Evolutionary conservation across 2,329 filamentous ascomycete species (phyloP), one percentile per base, ranked within the genome.

Genomic region (Aspergillus awamori): DNA sequence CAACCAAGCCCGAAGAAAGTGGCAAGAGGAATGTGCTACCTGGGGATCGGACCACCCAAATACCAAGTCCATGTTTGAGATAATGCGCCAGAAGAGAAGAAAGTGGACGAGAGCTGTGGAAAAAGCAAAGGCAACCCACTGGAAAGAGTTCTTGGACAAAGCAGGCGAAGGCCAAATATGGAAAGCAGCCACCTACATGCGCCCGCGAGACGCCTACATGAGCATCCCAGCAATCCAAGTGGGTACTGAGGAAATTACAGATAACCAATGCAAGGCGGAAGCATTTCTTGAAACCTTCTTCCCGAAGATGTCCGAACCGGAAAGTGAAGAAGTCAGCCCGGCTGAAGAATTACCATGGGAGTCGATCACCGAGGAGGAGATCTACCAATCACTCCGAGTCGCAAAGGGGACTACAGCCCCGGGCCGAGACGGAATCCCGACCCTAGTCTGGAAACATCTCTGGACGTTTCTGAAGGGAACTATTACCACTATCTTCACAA

Each of bases 91-190:
- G 11, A 66, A 61, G n/a, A 59, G 62, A 17, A 61, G 66, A 55
- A 36, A 54, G 3, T 71, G 58, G 67, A 72, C 66, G 1, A 61
- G 65, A 33, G 63, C 58, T 3, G 65, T 70, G 20, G 53, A 69
- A 28, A 65, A 69, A 55, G 62, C 47, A 1, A 70, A 69, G 30
- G 28, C 62, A 10, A 54, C 55, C 10, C 52, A 70, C 38, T 71
- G 49, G 63, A 71, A 62, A 59, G 52, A 68, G n/a, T 71, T 71
- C 53, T 60, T 69, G 22, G 63, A 70, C 49, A 61, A 65, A 60
- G 65, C 62, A 11, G 55, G 41, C 5, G 49, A 65, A 57, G 58
- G 59, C 26, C 49, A 66, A 4, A 54, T 70, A 7, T 68, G 48
- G 64, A 67, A 66, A 57, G 54, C 60, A 51, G 64, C 57, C 20